phyloP scores from a whole-genome alignment of 371 early-diverging fungal genomes.

The Gilbertella persicaria region DNA sequence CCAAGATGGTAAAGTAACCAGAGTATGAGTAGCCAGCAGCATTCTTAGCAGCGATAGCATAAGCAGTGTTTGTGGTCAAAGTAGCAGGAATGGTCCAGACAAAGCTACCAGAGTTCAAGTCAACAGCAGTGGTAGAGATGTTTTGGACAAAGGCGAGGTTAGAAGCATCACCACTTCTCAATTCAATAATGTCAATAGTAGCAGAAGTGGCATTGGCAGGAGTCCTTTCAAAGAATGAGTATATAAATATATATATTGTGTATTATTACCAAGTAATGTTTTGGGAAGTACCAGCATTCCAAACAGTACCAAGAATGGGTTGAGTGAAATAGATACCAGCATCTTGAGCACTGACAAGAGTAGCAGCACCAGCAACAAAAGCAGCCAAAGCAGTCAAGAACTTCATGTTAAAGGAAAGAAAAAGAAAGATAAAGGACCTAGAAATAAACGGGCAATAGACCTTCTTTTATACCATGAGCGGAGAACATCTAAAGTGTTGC shows the following conservation, averaged over 20 bases:
- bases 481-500: no score
- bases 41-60: no score
- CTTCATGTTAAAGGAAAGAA: neutral
- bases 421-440: neutral
- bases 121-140: no score
- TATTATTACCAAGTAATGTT: neutral
- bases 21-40: no score
- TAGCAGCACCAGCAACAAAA: neutral
- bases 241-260: neutral
- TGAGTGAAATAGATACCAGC: slow-evolving; percentile 3
- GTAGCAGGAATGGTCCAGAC: no score
- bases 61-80: no score
- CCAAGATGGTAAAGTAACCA: no score
- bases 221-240: neutral
- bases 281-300: neutral
- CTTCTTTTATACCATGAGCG: no score
- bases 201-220: neutral
- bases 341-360: neutral
- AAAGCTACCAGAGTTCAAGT: no score
- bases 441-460: neutral
- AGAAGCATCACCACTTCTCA: neutral
- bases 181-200: slow-evolving; percentile 1
- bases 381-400: neutral
- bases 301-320: neutral
- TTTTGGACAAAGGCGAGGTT: neutral